A percentile compares a stretch with the other conserved stretches of the same genome.
phyloP scores from a whole-genome alignment of 768 basidiomycete genomes.

The Rhodotorula taiwanensis region DNA sequence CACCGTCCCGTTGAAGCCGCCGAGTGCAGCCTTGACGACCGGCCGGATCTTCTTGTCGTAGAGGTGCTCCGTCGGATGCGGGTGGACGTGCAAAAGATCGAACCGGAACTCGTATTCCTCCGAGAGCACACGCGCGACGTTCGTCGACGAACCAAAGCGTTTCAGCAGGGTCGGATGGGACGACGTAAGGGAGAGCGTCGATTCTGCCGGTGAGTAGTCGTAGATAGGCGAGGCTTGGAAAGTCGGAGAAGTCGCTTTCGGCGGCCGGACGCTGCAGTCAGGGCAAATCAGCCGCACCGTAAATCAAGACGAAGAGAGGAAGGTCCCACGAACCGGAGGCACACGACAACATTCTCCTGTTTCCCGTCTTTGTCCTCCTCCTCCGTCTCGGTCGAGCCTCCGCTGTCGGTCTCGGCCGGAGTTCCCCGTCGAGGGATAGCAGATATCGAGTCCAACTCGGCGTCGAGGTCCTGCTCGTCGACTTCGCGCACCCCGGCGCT shows the following conservation, averaged over 20 bases:
- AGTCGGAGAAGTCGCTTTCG: background rate
- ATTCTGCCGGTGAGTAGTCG: background rate
- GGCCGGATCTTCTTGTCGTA: slow-evolving; percentile 38
- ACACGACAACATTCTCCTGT: slow-evolving; percentile 35
- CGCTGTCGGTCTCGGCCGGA: background rate
- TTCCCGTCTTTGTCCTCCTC: slow-evolving; percentile 22
- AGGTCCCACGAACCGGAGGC: slow-evolving; percentile 18
- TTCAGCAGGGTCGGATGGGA: slow-evolving; percentile 28
- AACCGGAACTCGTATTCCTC: slow-evolving; percentile 33
- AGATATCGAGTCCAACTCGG: background rate
- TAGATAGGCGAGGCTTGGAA: slow-evolving; percentile 2
- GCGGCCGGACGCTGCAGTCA: slow-evolving; percentile 25
- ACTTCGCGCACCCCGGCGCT: background rate
- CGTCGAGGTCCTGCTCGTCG: background rate
- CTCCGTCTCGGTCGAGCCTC: slow-evolving; percentile 6
- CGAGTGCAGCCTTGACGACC: slow-evolving; percentile 67
- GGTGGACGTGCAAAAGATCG: slow-evolving; percentile 36
- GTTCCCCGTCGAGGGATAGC: background rate
- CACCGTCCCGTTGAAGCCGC: slow-evolving; percentile 89
- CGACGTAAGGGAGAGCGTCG: slow-evolving; percentile 10
- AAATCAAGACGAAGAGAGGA: too few relatives aligned
- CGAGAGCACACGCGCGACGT: background rate
- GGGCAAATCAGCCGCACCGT: too few relatives aligned
- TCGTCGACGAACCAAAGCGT: slow-evolving; percentile 13
- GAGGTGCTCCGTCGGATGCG: slow-evolving; percentile 30